A percentile compares a stretch with the other conserved stretches of the same genome.
phyloP scores from a whole-genome alignment of 23 red algal genomes.

The Porphyridium purpureum region DNA sequence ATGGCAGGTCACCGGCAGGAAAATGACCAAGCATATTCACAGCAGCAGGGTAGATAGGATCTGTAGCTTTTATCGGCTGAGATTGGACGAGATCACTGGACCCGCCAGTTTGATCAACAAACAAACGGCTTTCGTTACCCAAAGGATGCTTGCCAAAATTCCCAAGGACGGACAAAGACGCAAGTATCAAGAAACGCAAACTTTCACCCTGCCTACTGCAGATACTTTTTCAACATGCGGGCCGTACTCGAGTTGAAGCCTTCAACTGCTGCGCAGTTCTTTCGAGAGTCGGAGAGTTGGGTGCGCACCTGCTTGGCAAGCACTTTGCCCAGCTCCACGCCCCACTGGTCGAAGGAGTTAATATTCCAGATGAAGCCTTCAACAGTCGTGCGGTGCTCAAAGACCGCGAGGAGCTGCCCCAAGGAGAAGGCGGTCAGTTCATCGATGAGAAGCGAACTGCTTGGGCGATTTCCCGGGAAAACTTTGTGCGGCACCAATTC shows the following conservation, averaged over 20 bases:
- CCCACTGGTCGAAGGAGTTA: constrained; percentile 99
- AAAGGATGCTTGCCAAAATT: too few species aligned
- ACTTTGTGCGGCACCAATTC: constrained; percentile 76
- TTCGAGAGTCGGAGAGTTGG: constrained; percentile 20
- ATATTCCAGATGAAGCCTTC: constrained; percentile 96
- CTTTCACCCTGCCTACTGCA: too few species aligned
- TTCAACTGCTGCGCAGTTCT: constrained; percentile 2
- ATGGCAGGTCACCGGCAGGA: too few species aligned
- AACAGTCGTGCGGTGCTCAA: constrained; percentile 88
- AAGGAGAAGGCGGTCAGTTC: constrained; percentile 39
- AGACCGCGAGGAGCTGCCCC: constrained; percentile 76
- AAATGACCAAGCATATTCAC: too few species aligned
- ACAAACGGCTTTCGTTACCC: too few species aligned
- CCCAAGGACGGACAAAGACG: too few species aligned
- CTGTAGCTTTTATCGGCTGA: too few species aligned
- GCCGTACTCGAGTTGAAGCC: constrained; percentile 68
- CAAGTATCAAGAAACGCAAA: too few species aligned
- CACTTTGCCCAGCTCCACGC: constrained; percentile 96
- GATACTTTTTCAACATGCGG: constrained; percentile 17
- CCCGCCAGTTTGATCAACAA: too few species aligned
- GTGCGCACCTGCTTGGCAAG: constrained; percentile 68
- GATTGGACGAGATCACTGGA: too few species aligned
- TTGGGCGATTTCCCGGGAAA: constrained; percentile 74
- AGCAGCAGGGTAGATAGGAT: too few species aligned
- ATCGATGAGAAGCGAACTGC: constrained; percentile 24